Percentiles rank a stretch among this genome's conserved stretches.
Conservation (phyloP, 1,139 yeast genomes). For the Protomyces lactucae-debilis region DNA sequence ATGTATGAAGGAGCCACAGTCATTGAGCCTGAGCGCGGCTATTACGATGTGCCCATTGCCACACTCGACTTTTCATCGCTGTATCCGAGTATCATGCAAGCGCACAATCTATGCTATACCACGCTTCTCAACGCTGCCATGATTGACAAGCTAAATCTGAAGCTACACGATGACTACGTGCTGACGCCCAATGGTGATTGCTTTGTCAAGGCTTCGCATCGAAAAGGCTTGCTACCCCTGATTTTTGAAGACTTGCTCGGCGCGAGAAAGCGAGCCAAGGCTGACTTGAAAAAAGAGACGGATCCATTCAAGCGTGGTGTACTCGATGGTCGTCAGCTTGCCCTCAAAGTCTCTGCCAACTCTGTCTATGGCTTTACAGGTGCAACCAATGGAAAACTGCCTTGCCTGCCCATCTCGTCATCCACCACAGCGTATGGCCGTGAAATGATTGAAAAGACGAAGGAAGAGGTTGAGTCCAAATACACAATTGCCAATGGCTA, state of each 20-base stretch:
- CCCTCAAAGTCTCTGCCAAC: slow-evolving; percentile 92
- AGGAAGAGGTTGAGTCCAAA: slow-evolving; percentile 72
- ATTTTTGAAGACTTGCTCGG: slow-evolving; percentile 79
- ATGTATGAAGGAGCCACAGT: slow-evolving; percentile 99
- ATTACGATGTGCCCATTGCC: slow-evolving; percentile 94
- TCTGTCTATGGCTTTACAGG: slow-evolving; percentile 99
- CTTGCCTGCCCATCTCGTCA: slow-evolving; percentile 93
- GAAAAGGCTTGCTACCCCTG: slow-evolving; percentile 87
- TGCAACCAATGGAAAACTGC: slow-evolving; percentile 94
- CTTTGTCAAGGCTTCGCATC: slow-evolving; percentile 66
- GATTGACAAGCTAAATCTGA: slow-evolving; percentile 58
- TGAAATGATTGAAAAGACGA: slow-evolving; percentile 91
- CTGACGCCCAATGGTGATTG: slow-evolving; percentile 83
- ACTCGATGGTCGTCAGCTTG: slow-evolving; percentile 93
- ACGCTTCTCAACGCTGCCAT: slow-evolving; percentile 69
- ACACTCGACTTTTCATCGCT: slow-evolving; percentile 95
- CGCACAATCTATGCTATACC: slow-evolving; percentile 94
- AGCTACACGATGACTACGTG: slow-evolving; percentile 72
- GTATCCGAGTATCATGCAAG: slow-evolving; percentile 99
- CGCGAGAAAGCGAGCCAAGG: slow-evolving; percentile 91
- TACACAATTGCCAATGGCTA: slow-evolving; percentile 78
- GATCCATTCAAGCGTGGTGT: slow-evolving; percentile 94
- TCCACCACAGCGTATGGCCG: slow-evolving; percentile 96
- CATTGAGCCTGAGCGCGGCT: slow-evolving; percentile 92
- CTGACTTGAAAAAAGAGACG: slow-evolving; percentile 81